These are phyloP conservation scores for Ophiocytium majus DNA, from an alignment of 352 stramenopile species.

Conservation along the genomic window DNA sequence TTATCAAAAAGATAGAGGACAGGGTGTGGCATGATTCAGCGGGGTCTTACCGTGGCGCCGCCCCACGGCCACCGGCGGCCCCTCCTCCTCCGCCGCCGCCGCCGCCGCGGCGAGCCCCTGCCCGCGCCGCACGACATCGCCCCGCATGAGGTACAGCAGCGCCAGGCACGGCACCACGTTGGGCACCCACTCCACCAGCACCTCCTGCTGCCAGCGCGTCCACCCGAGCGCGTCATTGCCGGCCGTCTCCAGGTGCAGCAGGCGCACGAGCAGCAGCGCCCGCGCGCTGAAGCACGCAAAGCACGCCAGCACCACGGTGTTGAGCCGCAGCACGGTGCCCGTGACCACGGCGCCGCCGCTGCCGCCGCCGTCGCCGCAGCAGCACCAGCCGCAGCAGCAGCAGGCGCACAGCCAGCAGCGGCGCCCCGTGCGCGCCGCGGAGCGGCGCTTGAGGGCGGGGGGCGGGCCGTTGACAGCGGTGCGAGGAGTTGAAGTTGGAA, in stretches of 20 bases:
- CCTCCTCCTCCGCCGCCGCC: conserved; percentile 19
- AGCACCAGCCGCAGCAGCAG: neutral
- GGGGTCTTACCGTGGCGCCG: conserved; percentile 22
- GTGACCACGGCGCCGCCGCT: conserved; percentile 31
- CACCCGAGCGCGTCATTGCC: conserved; percentile 22
- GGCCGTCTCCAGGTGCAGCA: conserved; percentile 30
- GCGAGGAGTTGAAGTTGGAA: neutral
- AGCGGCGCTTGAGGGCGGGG: neutral
- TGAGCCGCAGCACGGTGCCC: conserved; percentile 45
- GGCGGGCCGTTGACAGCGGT: neutral
- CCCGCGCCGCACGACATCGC: neutral
- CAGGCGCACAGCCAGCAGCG: neutral
- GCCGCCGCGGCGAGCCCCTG: conserved; percentile 25
- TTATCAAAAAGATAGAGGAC: too few relatives aligned
- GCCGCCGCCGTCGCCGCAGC: too few relatives aligned
- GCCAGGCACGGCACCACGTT: conserved; percentile 50
- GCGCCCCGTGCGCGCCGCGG: neutral
- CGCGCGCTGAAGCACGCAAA: conserved; percentile 50
- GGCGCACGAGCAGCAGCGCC: conserved; percentile 39
- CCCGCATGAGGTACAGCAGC: conserved; percentile 52
- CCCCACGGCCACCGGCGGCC: too few relatives aligned
- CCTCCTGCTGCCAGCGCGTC: conserved; percentile 28
- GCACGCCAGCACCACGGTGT: conserved; percentile 53
- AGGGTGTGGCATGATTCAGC: too few relatives aligned
- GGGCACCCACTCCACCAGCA: conserved; percentile 49